Percentiles rank a stretch among this genome's conserved stretches.
These are phyloP conservation scores for Chalciporus piperatus DNA, from an alignment of 768 basidiomycete species.

Conservation along the genomic window DNA sequence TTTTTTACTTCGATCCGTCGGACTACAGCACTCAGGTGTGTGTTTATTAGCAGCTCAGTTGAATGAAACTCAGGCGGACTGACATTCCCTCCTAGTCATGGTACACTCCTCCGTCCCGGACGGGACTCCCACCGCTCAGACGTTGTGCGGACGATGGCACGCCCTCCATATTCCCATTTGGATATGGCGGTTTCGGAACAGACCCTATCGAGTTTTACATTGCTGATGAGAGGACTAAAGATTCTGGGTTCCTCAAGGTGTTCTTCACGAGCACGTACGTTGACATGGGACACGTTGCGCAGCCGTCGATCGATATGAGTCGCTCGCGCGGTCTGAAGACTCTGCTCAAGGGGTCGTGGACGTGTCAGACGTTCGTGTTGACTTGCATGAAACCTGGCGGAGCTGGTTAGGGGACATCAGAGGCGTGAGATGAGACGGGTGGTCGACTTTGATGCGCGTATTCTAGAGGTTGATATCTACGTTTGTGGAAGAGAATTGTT, in stretches of 20 bases:
- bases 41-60: background rate
- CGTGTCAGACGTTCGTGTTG: conserved; percentile 21
- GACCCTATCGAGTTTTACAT: conserved; percentile 17
- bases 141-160: background rate
- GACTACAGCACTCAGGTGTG: conserved; percentile 19
- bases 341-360: conserved; percentile 9
- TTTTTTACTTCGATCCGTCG: conserved; percentile 9
- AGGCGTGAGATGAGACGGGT: no score
- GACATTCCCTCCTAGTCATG: conserved; percentile 7
- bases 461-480: no score
- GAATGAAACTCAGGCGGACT: background rate
- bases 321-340: background rate
- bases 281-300: conserved; percentile 14
- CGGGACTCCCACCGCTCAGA: conserved; percentile 11
- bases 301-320: conserved; percentile 3
- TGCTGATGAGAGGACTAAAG: background rate
- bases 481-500: no score
- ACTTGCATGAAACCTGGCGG: conserved; percentile 5
- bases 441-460: no score
- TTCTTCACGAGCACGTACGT: conserved; percentile 20
- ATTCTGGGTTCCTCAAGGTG: conserved; percentile 22
- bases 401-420: no score
- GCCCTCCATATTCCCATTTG: conserved; percentile 17
- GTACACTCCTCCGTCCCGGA: conserved; percentile 11
- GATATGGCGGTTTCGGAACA: conserved; percentile 19